Base-by-base conservation (phyloP, 345 rosid species). In the Eutrema japonicum region DNA sequence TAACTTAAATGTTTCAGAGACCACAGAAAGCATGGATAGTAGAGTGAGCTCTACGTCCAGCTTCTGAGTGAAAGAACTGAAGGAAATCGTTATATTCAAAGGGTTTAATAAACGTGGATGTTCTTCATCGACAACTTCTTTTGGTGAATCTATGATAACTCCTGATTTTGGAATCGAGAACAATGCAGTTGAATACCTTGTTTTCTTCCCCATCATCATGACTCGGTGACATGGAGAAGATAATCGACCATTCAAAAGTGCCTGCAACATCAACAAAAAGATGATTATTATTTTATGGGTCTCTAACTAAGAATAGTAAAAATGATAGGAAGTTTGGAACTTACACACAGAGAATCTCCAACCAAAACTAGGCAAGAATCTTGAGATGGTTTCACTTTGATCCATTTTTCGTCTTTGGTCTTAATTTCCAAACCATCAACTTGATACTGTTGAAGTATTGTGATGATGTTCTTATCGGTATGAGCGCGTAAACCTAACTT, bases 191-290 rank as follows among this genome's bases (percentile, higher is more conserved):
- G 89, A 83, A 62, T 86, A 86, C 76, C 94, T 83, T 10, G 82
- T 60, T 10, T 67, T 77, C 26, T 82, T 79, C 70, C 83, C 91
- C 9, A 12, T 76, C 85, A 85, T 83, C 91, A 86, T 64, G 10
- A 89, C 93, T 3, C 91, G 82, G 45, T 91, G 95, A 45, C 40
- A 33, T 0, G 95, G 71, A 55, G 88, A 80, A 72, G 75, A 62
- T 35, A 91, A 18, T 69, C 82, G 71, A 11, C 91, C 97, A 43
- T 91, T 91, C 11, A 75, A 22, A 85, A 87, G 78, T 37, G 97
- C 97, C 97, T 91, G 58, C 16, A 76, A 48, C 38, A 60, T 47
- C 52, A 66, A 18, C 42, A 53, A 14, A 3, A 8, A 55, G 3
- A 26, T 42, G 14, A 12, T 18, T 37, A 29, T 26, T 38, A 0